Evolutionary conservation across 192 early-diverging fungal species (phyloP), one percentile per base, ranked within the genome.

Genomic region (Coemansia javaensis): DNA sequence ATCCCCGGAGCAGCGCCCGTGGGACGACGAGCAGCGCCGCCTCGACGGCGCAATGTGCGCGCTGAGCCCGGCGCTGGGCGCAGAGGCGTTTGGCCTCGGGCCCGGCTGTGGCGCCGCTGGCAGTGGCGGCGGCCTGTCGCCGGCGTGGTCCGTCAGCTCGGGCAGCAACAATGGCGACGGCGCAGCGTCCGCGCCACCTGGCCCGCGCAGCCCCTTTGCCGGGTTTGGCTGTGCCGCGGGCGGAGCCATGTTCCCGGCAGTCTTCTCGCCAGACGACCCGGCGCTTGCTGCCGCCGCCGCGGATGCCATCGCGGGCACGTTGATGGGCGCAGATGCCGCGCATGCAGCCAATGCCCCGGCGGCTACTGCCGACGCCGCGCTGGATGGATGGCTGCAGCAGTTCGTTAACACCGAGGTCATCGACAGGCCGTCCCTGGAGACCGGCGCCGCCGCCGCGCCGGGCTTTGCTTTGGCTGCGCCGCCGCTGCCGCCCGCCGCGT

Each of bases 301-400:
- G 13, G 33, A 6, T 14, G 34, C 24, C 7, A 30, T 9, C 9
- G 35, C 30, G 11, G 52, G 23, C 8, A 25, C 38, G 2, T 24
- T 23, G 15, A 0, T 32, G 13, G 27, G 6, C 32, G 32, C 31
- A 31, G 36, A 37, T n/a, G n/a, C 16, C 7, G 22, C 27, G 10
- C 32, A 17, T 41, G 30, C 30, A 16, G 25, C 36, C 16, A 50
- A 9, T 43, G 17, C 41, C n/a, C n/a, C n/a, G 28, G 7, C 28
- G 10, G 28, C 28, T 30, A 8, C 28, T 3, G 28, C 52, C 15
- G 68, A 52, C 39, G 61, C 61, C 5, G 34, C 44, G 20, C 33
- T 72, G 13, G 57, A 65, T 31, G 69, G 62, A 20, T 72, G 69
- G 69, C 52, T 72, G 57, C 62, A 72, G 53, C 69, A 72, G 57